Evolutionary conservation across 345 rosid genomes (phyloP).

Genomic region (Physaria fendleri): DNA sequence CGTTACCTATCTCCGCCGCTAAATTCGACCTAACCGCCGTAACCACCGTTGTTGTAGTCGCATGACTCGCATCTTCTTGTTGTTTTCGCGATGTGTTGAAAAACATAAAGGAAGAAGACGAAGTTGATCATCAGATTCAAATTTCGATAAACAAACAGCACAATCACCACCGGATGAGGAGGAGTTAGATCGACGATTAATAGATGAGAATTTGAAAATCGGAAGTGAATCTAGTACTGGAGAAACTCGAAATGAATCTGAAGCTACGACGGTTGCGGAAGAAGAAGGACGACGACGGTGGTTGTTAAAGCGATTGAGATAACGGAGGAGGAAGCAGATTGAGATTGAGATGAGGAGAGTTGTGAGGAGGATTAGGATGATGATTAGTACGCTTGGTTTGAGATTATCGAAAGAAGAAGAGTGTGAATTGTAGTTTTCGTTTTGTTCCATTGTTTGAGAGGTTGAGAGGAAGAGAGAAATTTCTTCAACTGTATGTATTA

Average conservation of each 20-base stretch:
- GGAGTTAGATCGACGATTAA: constrained; percentile 50
- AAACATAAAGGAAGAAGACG: constrained; percentile 82
- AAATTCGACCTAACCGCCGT: constrained; percentile 27
- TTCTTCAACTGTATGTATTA: too few species aligned
- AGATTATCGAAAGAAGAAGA: constrained; percentile 41
- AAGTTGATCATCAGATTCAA: constrained; percentile 66
- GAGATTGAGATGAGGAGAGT: constrained; percentile 56
- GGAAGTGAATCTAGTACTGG: constrained; percentile 70
- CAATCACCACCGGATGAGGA: constrained; percentile 71
- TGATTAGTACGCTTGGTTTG: constrained; percentile 56
- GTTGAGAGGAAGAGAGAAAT: neutral
- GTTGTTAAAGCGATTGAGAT: constrained; percentile 52
- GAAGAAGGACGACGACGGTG: constrained; percentile 26
- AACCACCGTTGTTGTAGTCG: neutral
- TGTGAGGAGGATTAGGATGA: constrained; percentile 49
- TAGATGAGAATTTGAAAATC: constrained; percentile 59
- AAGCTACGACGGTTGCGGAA: constrained; percentile 7
- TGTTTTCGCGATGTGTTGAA: constrained; percentile 57
- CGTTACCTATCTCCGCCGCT: constrained; percentile 47
- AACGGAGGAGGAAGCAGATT: constrained; percentile 68
- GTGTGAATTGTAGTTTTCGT: neutral
- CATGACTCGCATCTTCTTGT: too few species aligned
- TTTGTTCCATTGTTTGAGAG: constrained; percentile 17
- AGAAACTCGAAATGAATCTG: constrained; percentile 41
- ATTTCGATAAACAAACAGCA: constrained; percentile 79